Evolutionary conservation across 2,329 filamentous ascomycete species (phyloP).

Genomic region (Penicillium nordicum): DNA sequence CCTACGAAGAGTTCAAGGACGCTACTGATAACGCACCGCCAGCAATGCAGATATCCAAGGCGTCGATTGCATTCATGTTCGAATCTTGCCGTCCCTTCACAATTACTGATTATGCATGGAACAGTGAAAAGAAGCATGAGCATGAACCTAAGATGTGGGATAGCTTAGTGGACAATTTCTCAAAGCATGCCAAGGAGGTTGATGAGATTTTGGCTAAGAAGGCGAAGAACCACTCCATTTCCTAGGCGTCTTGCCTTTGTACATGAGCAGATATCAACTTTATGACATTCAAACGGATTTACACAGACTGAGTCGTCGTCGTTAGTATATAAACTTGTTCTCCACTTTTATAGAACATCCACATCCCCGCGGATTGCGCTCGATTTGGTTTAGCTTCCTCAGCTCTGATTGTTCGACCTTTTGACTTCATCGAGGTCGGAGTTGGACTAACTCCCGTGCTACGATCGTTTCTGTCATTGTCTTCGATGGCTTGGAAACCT

Average conservation of each 20-base stretch:
- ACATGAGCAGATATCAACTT: neutral
- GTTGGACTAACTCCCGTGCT: no score
- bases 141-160: constrained; percentile 55
- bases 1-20: constrained; percentile 35
- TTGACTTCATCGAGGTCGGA: no score
- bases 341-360: neutral
- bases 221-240: constrained; percentile 18
- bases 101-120: constrained; percentile 37
- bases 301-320: no score
- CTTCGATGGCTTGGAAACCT: neutral
- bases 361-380: neutral
- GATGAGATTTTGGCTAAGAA: constrained; percentile 43
- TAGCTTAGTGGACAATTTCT: constrained; percentile 53
- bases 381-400: neutral
- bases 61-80: constrained; percentile 37
- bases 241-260: neutral
- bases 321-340: neutral
- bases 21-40: constrained; percentile 28
- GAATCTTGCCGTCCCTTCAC: constrained; percentile 36
- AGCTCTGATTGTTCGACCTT: no score
- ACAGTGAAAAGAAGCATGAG: constrained; percentile 41
- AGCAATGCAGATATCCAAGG: constrained; percentile 31
- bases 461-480: neutral
- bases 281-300: neutral
- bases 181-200: constrained; percentile 46